These are phyloP conservation scores for Trichoderma hamatum DNA, from an alignment of 2,329 filamentous ascomycete genomes.

Conservation along the genomic window DNA sequence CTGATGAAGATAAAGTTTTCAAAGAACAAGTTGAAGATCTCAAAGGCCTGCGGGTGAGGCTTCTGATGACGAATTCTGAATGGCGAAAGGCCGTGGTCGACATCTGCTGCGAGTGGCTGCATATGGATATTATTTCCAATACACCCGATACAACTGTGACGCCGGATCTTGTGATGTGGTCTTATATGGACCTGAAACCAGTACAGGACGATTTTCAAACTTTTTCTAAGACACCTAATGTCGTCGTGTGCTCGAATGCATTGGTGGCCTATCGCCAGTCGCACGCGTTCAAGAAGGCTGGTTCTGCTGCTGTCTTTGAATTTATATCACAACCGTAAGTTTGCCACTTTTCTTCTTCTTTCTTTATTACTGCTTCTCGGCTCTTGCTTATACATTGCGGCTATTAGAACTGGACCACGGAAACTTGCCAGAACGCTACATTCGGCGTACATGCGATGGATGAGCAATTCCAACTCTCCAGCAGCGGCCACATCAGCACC, in stretches of 20 bases:
- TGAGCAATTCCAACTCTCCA: slow-evolving; percentile 24
- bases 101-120: slow-evolving; percentile 42
- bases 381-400: neutral
- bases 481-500: neutral
- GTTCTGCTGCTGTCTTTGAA: slow-evolving; percentile 37
- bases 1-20: slow-evolving; percentile 36
- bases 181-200: slow-evolving; percentile 27
- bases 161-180: slow-evolving; percentile 37
- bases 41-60: slow-evolving; percentile 37
- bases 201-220: slow-evolving; percentile 9
- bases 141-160: slow-evolving; percentile 8
- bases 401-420: slow-evolving; percentile 40
- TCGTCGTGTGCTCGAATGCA: slow-evolving; percentile 40
- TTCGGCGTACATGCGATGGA: slow-evolving; percentile 34
- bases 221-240: slow-evolving; percentile 31
- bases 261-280: slow-evolving; percentile 35
- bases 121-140: slow-evolving; percentile 36
- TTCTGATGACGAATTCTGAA: slow-evolving; percentile 27
- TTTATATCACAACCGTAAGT: slow-evolving; percentile 45
- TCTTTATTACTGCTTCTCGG: neutral
- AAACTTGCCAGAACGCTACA: slow-evolving; percentile 41
- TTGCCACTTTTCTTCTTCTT: no score
- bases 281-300: slow-evolving; percentile 30
- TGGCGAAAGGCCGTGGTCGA: slow-evolving; percentile 31
- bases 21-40: slow-evolving; percentile 36